Conservation (phyloP, 2,329 filamentous ascomycete genomes). For the Microcera coccophila region DNA sequence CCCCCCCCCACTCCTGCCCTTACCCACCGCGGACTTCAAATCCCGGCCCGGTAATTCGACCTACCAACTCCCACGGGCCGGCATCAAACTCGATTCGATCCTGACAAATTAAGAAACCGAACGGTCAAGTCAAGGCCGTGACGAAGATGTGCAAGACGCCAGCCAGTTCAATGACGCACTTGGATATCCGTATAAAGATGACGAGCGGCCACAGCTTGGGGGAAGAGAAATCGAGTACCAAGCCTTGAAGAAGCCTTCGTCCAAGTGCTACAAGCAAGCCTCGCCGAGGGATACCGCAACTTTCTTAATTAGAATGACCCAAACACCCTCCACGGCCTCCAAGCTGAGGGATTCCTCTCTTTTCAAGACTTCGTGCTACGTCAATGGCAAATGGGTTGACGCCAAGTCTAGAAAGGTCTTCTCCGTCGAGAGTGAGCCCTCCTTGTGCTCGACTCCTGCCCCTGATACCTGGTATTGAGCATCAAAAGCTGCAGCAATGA, state of each 20-base stretch:
- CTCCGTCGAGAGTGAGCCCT: conserved; percentile 56
- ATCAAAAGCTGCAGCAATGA: background rate
- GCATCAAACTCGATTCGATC: background rate
- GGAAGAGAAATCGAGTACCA: too few species aligned
- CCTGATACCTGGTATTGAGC: background rate
- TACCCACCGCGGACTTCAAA: too few species aligned
- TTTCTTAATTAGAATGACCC: too few species aligned
- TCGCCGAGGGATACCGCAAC: too few species aligned
- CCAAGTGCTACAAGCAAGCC: too few species aligned
- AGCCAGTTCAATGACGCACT: background rate
- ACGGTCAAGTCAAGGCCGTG: background rate
- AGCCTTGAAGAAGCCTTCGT: too few species aligned
- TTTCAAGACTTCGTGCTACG: conserved; percentile 66
- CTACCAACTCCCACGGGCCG: background rate
- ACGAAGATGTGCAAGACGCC: background rate
- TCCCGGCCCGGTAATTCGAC: background rate
- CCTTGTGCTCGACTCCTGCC: background rate
- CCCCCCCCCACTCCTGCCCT: too few species aligned
- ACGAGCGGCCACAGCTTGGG: too few species aligned
- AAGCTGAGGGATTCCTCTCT: conserved; percentile 61
- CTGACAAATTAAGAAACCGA: background rate
- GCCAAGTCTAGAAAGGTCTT: conserved; percentile 71
- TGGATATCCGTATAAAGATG: background rate
- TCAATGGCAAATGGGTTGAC: conserved; percentile 73
- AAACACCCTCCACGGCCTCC: too few species aligned